phyloP scores from a whole-genome alignment of 148 eudicot species.

The Rhododendron kiyosumense region DNA sequence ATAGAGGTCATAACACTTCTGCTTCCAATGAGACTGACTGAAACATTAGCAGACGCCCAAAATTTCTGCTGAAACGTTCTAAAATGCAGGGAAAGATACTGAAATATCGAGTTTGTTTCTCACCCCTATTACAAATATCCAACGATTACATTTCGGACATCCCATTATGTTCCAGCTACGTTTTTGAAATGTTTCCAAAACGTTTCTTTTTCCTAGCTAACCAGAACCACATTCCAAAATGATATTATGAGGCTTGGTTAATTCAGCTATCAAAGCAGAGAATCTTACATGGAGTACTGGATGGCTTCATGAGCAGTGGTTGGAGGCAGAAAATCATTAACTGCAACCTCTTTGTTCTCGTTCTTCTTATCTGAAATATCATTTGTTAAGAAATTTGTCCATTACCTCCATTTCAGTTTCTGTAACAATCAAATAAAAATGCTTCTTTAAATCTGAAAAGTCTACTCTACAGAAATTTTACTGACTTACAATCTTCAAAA shows the following conservation, averaged over 20 bases:
- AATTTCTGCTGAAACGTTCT: not conserved
- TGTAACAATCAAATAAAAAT: not conserved
- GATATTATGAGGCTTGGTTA: not conserved
- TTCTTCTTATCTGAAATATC: slow-evolving; percentile 51
- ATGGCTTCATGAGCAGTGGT: slow-evolving; percentile 48
- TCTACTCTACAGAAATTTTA: not conserved
- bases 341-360: slow-evolving; percentile 65
- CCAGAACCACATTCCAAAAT: not conserved
- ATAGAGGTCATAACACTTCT: not conserved
- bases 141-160: not conserved
- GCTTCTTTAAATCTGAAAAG: not conserved
- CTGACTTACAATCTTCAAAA: slow-evolving; percentile 71
- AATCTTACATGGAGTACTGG: slow-evolving; percentile 66
- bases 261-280: not conserved
- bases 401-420: not conserved
- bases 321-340: slow-evolving; percentile 51
- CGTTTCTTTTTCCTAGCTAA: not conserved
- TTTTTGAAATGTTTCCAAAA: not conserved
- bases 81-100: not conserved
- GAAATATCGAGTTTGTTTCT: not conserved
- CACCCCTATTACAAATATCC: not conserved
- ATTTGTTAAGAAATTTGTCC: slow-evolving; percentile 12
- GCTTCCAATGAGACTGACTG: not conserved
- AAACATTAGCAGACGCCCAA: not conserved
- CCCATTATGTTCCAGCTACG: not conserved